phyloP scores from a whole-genome alignment of 192 early-diverging fungal species.

The Coemansia sp. region DNA sequence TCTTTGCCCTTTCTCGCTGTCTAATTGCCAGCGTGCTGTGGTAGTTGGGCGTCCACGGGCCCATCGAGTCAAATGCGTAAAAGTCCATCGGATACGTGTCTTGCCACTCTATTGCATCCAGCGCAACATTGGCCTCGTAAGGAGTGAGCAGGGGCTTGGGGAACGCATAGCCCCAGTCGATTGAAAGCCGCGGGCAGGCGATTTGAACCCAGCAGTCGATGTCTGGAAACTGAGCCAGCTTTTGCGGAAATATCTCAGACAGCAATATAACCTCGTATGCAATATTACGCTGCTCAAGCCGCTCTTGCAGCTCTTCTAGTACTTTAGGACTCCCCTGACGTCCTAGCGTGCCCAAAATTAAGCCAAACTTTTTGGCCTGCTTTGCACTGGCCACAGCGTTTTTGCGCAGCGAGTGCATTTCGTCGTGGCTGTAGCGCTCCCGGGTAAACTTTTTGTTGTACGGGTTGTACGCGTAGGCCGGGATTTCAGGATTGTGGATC shows the following conservation, averaged over 20 bases:
- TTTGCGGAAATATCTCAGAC: conserved; percentile 94
- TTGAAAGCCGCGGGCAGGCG: conserved; percentile 92
- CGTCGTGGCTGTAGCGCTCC: conserved; percentile 89
- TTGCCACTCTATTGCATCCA: conserved; percentile 77
- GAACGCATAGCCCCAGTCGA: conserved; percentile 99
- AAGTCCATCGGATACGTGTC: conserved; percentile 97
- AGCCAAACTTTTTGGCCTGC: conserved; percentile 74
- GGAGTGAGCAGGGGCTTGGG: conserved; percentile 86
- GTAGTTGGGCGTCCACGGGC: conserved; percentile 93
- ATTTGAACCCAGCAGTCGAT: conserved; percentile 93
- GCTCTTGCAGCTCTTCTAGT: conserved; percentile 72
- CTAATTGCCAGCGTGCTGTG: conserved; percentile 36
- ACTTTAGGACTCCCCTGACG: conserved; percentile 94
- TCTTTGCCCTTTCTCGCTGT: conserved; percentile 30
- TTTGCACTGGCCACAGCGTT: conserved; percentile 76
- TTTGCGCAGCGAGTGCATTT: conserved; percentile 84
- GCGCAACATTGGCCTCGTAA: conserved; percentile 89
- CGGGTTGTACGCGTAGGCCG: conserved; percentile 93
- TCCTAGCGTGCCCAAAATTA: conserved; percentile 95
- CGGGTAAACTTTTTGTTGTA: conserved; percentile 88
- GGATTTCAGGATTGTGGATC: conserved; percentile 92
- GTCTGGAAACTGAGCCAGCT: conserved; percentile 83
- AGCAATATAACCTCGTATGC: conserved; percentile 73
- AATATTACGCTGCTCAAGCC: conserved; percentile 60
- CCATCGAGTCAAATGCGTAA: conserved; percentile 85